phyloP scores from a whole-genome alignment of 768 basidiomycete genomes.

The Paxillus rubicundulus region DNA sequence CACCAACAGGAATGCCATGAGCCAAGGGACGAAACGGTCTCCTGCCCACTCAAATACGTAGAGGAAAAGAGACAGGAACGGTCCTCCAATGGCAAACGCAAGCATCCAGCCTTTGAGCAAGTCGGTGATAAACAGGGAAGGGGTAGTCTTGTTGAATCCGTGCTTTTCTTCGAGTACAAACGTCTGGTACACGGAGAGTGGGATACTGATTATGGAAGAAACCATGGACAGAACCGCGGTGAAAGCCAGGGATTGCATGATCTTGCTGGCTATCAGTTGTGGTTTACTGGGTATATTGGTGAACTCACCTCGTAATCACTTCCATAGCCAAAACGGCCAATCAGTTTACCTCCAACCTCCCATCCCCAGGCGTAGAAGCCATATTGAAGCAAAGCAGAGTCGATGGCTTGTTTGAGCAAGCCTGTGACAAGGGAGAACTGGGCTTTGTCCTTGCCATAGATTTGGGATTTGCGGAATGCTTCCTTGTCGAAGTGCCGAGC shows the following conservation, averaged over 20 bases:
- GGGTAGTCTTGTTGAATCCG: conserved; percentile 95
- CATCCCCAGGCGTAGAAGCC: conserved; percentile 86
- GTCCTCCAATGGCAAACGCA: conserved; percentile 70
- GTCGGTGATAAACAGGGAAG: conserved; percentile 71
- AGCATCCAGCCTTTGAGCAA: conserved; percentile 77
- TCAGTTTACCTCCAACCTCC: conserved; percentile 53
- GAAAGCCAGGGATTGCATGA: conserved; percentile 80
- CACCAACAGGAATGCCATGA: conserved; percentile 88
- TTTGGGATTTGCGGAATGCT: conserved; percentile 85
- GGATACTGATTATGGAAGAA: conserved; percentile 67
- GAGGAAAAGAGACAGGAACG: conserved; percentile 85
- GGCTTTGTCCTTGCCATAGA: conserved; percentile 90
- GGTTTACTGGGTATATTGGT: neutral
- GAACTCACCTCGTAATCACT: conserved; percentile 64
- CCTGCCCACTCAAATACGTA: conserved; percentile 93
- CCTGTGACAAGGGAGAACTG: conserved; percentile 74
- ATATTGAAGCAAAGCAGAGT: conserved; percentile 66
- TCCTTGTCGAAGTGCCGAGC: conserved; percentile 63
- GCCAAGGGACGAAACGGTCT: conserved; percentile 86
- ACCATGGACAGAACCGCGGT: conserved; percentile 62
- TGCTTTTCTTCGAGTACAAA: conserved; percentile 95
- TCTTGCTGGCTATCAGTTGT: conserved; percentile 44
- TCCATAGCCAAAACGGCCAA: conserved; percentile 59
- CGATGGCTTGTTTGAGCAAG: conserved; percentile 69
- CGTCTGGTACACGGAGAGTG: conserved; percentile 79